These are phyloP conservation scores for Trichoderma pleuroti DNA, from an alignment of 2,329 filamentous ascomycete species.

Conservation along the genomic window DNA sequence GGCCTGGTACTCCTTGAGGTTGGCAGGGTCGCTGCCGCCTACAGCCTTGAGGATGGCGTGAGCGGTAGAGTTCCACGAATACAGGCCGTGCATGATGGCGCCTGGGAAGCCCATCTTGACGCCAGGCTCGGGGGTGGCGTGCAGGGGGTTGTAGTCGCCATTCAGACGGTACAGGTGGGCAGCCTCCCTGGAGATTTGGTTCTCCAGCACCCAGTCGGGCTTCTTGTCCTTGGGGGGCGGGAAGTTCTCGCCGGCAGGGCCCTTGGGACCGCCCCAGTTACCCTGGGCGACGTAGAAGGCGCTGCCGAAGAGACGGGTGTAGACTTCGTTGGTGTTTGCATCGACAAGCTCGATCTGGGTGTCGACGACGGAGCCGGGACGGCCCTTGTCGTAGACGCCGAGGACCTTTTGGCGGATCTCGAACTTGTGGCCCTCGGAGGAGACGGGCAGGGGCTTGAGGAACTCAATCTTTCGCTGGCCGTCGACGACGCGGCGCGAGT, in stretches of 20 bases:
- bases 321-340: constrained; percentile 63
- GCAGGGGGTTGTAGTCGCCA: constrained; percentile 91
- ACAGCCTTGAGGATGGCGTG: constrained; percentile 71
- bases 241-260: constrained; percentile 73
- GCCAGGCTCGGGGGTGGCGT: constrained; percentile 81
- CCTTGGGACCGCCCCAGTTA: constrained; percentile 86
- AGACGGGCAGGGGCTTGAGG: constrained; percentile 69
- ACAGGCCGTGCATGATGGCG: constrained; percentile 84
- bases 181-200: constrained; percentile 69
- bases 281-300: constrained; percentile 78
- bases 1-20: constrained; percentile 84
- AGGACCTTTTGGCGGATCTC: constrained; percentile 74
- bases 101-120: constrained; percentile 89
- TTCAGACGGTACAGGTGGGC: constrained; percentile 80
- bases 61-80: constrained; percentile 76
- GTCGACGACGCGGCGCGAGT: constrained; percentile 71
- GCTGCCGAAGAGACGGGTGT: constrained; percentile 64
- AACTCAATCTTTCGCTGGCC: constrained; percentile 79
- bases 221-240: constrained; percentile 70
- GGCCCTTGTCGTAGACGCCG: constrained; percentile 87
- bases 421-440: constrained; percentile 68
- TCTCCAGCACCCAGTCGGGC: constrained; percentile 67
- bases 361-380: constrained; percentile 76
- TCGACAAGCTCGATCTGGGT: constrained; percentile 76
- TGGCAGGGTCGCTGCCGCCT: constrained; percentile 72